A percentile compares a stretch with the other conserved stretches of the same genome.
Evolutionary conservation across 495 filamentous ascomycete genomes (phyloP).

Genomic region (Annulohypoxylon maeteangense): DNA sequence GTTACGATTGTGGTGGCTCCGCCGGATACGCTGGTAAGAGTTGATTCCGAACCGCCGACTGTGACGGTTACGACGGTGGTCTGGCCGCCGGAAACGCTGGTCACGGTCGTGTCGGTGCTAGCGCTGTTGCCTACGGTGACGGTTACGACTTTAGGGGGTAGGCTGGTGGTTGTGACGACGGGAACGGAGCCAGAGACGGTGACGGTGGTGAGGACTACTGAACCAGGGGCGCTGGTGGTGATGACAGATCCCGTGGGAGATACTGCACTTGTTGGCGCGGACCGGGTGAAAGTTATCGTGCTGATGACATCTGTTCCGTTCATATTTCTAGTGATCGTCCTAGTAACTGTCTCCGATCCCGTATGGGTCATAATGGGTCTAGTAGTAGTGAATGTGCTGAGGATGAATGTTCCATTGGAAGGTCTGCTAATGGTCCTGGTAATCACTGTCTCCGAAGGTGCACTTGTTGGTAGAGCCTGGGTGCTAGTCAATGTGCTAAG

Average conservation of each 20-base stretch:
- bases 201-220: not conserved
- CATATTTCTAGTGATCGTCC: not conserved
- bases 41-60: not conserved
- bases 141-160: slow-evolving; percentile 21
- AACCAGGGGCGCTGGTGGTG: not conserved
- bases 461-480: not conserved
- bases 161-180: not conserved
- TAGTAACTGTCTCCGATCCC: not conserved
- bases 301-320: not conserved
- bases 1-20: slow-evolving; percentile 21
- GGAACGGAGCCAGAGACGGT: not conserved
- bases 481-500: slow-evolving; percentile 6
- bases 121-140: slow-evolving; percentile 27
- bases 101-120: slow-evolving; percentile 6
- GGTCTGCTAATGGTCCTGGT: slow-evolving; percentile 22
- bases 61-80: not conserved
- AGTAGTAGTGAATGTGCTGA: slow-evolving; percentile 12
- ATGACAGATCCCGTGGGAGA: not conserved
- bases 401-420: slow-evolving; percentile 16
- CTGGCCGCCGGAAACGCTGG: not conserved
- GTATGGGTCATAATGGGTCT: not conserved
- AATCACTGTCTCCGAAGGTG: slow-evolving; percentile 24
- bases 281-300: slow-evolving; percentile 5
- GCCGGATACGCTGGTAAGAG: not conserved
- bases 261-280: not conserved